A percentile compares a stretch with the other conserved stretches of the same genome.
Evolutionary conservation across 1,139 yeast genomes (phyloP).

Genomic region (Candida sanyaensis): DNA sequence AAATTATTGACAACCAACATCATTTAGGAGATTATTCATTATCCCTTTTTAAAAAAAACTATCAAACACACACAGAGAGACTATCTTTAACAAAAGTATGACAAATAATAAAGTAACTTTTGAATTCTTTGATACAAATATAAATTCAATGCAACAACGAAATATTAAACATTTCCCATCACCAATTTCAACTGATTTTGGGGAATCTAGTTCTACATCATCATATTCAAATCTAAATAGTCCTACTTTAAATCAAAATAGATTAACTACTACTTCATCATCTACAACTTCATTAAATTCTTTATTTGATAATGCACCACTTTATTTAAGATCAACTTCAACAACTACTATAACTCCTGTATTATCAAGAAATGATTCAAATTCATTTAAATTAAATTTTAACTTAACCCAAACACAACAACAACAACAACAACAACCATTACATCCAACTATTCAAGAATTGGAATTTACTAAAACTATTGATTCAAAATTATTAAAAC

Average conservation of each 20-base stretch:
- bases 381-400: slow-evolving; percentile 2
- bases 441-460: slow-evolving; percentile 6
- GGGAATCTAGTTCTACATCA: not conserved
- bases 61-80: no score
- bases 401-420: no score
- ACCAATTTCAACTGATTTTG: not conserved
- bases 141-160: slow-evolving; percentile 4
- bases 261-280: slow-evolving; percentile 20
- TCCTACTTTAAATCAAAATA: slow-evolving; percentile 3
- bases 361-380: slow-evolving; percentile 13
- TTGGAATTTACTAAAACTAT: slow-evolving; percentile 12
- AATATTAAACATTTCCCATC: not conserved
- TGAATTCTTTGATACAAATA: slow-evolving; percentile 5
- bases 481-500: slow-evolving; percentile 10
- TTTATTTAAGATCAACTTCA: slow-evolving; percentile 4
- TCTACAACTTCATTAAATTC: slow-evolving; percentile 24
- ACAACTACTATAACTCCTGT: slow-evolving; percentile 17
- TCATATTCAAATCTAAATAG: slow-evolving; percentile 4
- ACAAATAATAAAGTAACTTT: slow-evolving; percentile 1
- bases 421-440: slow-evolving; percentile 16
- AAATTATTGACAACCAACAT: no score
- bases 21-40: no score
- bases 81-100: not conserved
- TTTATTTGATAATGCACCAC: slow-evolving; percentile 22
- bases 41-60: no score